A percentile compares a stretch with the other conserved stretches of the same genome.
phyloP scores from a whole-genome alignment of 305 asterid genomes.

The Solanum chacoense region DNA sequence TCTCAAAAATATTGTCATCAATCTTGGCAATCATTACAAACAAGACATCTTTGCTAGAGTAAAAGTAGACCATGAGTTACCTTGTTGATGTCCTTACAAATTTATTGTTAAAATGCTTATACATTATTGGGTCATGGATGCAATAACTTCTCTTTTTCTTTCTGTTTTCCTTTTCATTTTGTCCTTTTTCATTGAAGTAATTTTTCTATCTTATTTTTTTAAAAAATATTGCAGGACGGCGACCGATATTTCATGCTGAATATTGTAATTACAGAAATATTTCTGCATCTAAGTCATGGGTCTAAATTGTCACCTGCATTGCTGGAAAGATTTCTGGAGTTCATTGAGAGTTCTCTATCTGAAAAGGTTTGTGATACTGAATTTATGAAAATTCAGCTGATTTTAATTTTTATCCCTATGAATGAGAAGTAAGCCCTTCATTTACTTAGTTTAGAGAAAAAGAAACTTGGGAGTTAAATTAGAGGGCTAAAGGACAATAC shows the following conservation, averaged over 20 bases:
- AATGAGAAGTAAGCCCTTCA: neutral
- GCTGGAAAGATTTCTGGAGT: conserved; percentile 61
- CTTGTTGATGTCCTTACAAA: neutral
- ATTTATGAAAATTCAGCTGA: too few species aligned
- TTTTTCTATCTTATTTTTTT: conserved; percentile 3
- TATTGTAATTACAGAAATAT: conserved; percentile 52
- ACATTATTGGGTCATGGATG: neutral
- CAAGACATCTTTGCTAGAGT: neutral
- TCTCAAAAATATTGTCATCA: neutral
- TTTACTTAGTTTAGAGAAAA: neutral
- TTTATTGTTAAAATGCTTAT: neutral
- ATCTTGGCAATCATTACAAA: neutral
- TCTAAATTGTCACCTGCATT: conserved; percentile 30
- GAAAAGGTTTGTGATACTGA: conserved; percentile 52
- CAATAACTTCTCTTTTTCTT: neutral
- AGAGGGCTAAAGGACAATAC: neutral
- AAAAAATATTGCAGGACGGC: conserved; percentile 55
- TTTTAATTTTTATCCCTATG: neutral
- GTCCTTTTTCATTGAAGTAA: neutral
- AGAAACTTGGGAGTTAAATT: neutral
- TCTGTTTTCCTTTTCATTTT: neutral
- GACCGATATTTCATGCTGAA: conserved; percentile 55
- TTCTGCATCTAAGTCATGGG: conserved; percentile 52
- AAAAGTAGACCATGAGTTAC: neutral
- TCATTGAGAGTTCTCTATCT: conserved; percentile 53